These are phyloP conservation scores for Ophiocordyceps camponoti-leonardi DNA, from an alignment of 2,329 filamentous ascomycete genomes.

Conservation along the genomic window DNA sequence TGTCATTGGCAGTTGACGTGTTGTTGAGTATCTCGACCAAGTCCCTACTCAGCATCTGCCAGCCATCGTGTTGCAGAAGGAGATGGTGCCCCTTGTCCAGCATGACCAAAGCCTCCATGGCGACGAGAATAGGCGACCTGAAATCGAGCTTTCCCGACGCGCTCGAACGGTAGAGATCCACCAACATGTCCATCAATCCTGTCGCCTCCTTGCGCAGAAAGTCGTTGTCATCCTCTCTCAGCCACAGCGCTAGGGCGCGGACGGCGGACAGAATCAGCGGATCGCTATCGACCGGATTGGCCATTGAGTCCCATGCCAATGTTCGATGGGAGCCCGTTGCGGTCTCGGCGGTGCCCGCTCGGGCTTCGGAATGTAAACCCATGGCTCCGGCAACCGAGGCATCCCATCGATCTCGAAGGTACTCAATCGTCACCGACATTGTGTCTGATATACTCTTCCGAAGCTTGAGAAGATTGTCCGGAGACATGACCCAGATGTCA, in stretches of 20 bases:
- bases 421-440: constrained; percentile 45
- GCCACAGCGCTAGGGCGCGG: constrained; percentile 43
- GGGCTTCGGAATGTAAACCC: constrained; percentile 41
- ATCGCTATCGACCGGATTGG: constrained; percentile 31
- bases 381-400: constrained; percentile 43
- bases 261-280: constrained; percentile 41
- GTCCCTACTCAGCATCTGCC: constrained; percentile 33
- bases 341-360: constrained; percentile 24
- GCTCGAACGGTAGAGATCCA: constrained; percentile 38
- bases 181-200: constrained; percentile 44
- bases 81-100: constrained; percentile 27
- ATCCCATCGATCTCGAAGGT: constrained; percentile 54
- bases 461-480: constrained; percentile 43
- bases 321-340: constrained; percentile 26
- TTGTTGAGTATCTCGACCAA: constrained; percentile 24
- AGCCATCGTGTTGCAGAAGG: constrained; percentile 34
- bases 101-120: constrained; percentile 38
- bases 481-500: constrained; percentile 27
- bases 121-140: constrained; percentile 37
- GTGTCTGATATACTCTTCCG: constrained; percentile 44
- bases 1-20: constrained; percentile 8
- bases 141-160: constrained; percentile 27
- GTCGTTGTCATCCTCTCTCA: constrained; percentile 51
- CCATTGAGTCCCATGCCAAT: constrained; percentile 41
- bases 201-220: constrained; percentile 35